Evolutionary conservation across 768 basidiomycete species (phyloP).

Genomic region (Suillus brevipes): DNA sequence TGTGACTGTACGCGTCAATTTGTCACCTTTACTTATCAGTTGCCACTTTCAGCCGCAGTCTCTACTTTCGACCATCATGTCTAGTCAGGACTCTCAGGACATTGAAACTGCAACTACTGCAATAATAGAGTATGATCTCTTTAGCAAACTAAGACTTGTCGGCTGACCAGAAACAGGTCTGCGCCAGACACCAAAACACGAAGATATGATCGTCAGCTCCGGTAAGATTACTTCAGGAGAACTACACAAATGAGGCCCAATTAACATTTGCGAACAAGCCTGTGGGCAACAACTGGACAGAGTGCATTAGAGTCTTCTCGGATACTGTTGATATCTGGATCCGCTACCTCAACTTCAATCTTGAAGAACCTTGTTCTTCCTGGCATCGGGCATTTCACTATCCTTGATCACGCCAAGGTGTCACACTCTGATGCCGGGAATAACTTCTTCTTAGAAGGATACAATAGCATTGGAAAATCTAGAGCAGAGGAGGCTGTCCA

Average conservation of each 20-base stretch:
- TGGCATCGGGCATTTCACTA: slow-evolving; percentile 93
- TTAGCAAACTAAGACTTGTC: neutral
- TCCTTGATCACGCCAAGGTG: slow-evolving; percentile 68
- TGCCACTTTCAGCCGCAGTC: slow-evolving; percentile 4
- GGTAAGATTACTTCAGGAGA: slow-evolving; percentile 46
- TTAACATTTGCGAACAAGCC: slow-evolving; percentile 40
- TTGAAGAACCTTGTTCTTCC: slow-evolving; percentile 97
- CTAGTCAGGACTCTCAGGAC: slow-evolving; percentile 43
- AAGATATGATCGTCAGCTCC: slow-evolving; percentile 92
- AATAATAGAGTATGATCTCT: slow-evolving; percentile 34
- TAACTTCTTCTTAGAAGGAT: slow-evolving; percentile 91
- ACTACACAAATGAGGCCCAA: slow-evolving; percentile 3
- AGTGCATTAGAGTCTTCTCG: slow-evolving; percentile 81
- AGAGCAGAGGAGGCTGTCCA: slow-evolving; percentile 80
- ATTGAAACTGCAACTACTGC: slow-evolving; percentile 47
- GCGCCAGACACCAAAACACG: slow-evolving; percentile 86
- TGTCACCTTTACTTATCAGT: slow-evolving; percentile 10
- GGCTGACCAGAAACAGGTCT: slow-evolving; percentile 37
- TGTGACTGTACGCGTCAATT: slow-evolving; percentile 13
- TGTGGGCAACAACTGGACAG: slow-evolving; percentile 96
- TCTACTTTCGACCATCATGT: slow-evolving; percentile 24
- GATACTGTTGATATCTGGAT: slow-evolving; percentile 76
- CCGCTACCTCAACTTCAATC: slow-evolving; percentile 83
- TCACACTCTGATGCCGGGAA: slow-evolving; percentile 82
- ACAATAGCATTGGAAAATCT: slow-evolving; percentile 73